Conservation (phyloP, 805 yeast genomes). For the Teunomyces cretensis region DNA sequence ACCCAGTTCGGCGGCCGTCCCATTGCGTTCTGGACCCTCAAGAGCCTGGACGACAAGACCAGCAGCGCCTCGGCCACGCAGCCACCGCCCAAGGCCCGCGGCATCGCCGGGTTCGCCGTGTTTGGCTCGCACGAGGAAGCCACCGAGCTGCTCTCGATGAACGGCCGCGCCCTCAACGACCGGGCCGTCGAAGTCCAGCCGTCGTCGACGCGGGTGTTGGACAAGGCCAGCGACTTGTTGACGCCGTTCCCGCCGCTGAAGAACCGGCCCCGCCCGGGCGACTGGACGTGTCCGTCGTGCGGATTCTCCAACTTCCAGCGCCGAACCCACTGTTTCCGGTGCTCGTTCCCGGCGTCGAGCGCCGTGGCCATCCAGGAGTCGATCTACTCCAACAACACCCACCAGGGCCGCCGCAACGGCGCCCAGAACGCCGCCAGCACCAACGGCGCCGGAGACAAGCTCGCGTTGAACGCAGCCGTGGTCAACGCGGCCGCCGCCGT, state of each 20-base stretch:
- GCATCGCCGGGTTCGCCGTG: constrained; percentile 76
- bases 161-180: constrained; percentile 75
- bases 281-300: constrained; percentile 97
- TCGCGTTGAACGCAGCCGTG: too few relatives aligned
- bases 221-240: constrained; percentile 76
- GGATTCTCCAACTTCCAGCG: constrained; percentile 94
- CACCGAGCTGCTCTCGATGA: constrained; percentile 69
- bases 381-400: constrained; percentile 31
- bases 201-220: constrained; percentile 73
- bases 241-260: constrained; percentile 82
- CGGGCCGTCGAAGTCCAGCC: constrained; percentile 83
- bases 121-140: constrained; percentile 88
- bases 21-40: constrained; percentile 84
- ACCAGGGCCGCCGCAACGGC: not conserved
- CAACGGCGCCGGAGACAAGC: not conserved
- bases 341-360: constrained; percentile 81
- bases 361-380: constrained; percentile 70
- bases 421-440: constrained; percentile 10
- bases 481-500: too few relatives aligned
- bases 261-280: constrained; percentile 93
- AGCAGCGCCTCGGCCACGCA: too few relatives aligned
- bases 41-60: constrained; percentile 38
- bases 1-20: constrained; percentile 85
- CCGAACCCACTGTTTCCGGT: constrained; percentile 89
- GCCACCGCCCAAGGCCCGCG: constrained; percentile 30